These are phyloP conservation scores for Poa pratensis DNA, from an alignment of 176 grass and related monocot genomes.

Conservation along the genomic window DNA sequence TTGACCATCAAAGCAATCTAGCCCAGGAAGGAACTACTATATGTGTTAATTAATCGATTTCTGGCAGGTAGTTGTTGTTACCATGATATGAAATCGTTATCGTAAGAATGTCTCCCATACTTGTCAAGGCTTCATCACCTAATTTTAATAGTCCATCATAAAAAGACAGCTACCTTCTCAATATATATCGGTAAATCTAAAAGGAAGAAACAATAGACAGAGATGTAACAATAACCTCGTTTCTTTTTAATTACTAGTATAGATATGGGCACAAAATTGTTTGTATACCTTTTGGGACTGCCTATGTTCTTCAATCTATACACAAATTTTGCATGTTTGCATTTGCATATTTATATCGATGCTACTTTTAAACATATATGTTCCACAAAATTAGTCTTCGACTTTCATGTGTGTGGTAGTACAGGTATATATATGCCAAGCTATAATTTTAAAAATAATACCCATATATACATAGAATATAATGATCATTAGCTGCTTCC, in stretches of 20 bases:
- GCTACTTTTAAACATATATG: neutral
- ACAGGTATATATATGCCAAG: neutral
- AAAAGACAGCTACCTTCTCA: constrained; percentile 15
- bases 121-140: constrained; percentile 41
- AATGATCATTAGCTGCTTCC: no score
- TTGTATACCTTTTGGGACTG: neutral
- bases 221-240: neutral
- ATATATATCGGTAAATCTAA: constrained; percentile 10
- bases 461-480: neutral
- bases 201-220: neutral
- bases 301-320: neutral
- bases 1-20: constrained; percentile 59
- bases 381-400: neutral
- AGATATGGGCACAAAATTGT: neutral
- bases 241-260: neutral
- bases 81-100: constrained; percentile 37
- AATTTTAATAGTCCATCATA: constrained; percentile 8
- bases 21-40: constrained; percentile 32
- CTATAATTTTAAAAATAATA: neutral
- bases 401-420: neutral
- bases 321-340: neutral
- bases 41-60: constrained; percentile 45
- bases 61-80: constrained; percentile 49
- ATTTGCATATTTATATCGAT: neutral
- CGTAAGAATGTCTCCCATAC: constrained; percentile 42